These are phyloP conservation scores for Gaeumannomyces sp. DNA, from an alignment of 2,329 filamentous ascomycete species.

Conservation along the genomic window DNA sequence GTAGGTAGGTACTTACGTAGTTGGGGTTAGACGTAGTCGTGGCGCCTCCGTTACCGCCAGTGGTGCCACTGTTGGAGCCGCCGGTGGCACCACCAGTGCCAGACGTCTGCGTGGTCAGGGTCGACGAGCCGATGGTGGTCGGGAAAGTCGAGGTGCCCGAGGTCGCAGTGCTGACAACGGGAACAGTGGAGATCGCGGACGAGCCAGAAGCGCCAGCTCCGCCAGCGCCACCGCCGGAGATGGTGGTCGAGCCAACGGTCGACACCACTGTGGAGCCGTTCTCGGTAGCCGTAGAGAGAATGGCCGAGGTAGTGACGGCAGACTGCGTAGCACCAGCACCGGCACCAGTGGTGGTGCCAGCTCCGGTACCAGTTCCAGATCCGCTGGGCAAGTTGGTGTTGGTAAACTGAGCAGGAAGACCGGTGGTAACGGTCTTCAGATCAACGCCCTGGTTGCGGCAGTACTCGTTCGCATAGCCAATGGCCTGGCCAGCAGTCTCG, in stretches of 20 bases:
- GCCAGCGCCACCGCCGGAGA: slow-evolving; percentile 9
- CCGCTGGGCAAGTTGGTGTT: slow-evolving; percentile 11
- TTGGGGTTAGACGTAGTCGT: neutral
- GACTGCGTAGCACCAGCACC: slow-evolving; percentile 9
- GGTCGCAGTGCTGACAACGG: slow-evolving; percentile 13
- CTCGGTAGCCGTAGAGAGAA: slow-evolving; percentile 6
- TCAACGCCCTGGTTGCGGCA: slow-evolving; percentile 29
- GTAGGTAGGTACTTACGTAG: neutral
- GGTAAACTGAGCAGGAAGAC: neutral
- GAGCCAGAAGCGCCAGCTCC: slow-evolving; percentile 13
- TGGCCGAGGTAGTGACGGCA: slow-evolving; percentile 4
- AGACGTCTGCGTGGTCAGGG: slow-evolving; percentile 26
- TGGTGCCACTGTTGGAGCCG: slow-evolving; percentile 12
- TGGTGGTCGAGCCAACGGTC: slow-evolving; percentile 12
- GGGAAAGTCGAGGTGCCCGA: slow-evolving; percentile 13
- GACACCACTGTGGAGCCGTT: slow-evolving; percentile 6
- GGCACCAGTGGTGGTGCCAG: slow-evolving; percentile 11
- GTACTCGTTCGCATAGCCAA: slow-evolving; percentile 32
- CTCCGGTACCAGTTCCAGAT: slow-evolving; percentile 18
- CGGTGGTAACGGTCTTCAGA: neutral
- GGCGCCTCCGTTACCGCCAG: slow-evolving; percentile 5
- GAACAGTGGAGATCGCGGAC: neutral
- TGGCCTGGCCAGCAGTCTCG: slow-evolving; percentile 28
- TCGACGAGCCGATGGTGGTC: slow-evolving; percentile 16
- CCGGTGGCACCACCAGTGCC: slow-evolving; percentile 16